Evolutionary conservation across 768 basidiomycete genomes (phyloP), one percentile per base, ranked within the genome.

Genomic region (Lactarius hatsudake): DNA sequence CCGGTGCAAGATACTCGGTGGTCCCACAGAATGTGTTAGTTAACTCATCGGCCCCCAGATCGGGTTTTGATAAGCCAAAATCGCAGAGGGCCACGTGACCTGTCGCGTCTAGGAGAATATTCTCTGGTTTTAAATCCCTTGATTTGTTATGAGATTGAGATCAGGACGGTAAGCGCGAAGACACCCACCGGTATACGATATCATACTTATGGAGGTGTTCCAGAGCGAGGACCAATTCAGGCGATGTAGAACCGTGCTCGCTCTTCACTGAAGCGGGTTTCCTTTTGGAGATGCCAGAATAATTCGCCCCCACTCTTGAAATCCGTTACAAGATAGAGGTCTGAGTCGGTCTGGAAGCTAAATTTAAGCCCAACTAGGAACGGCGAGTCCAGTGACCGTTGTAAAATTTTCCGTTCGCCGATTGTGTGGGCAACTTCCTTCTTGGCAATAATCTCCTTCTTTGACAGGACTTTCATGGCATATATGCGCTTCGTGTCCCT

Each of bases 11-110:
- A 76, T 99, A 98, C 75, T 94, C 96, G 12, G 97, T 98, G 36
- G 97, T 99, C 43, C 97, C 97, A 75, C 97, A 98, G 76, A 99
- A 99, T 1, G 97, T 98, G 65, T 96, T 98, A n/a, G 97, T 98
- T 65, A 99, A 83, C 75, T 98, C 92, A 75, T 96, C 94, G 4
- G 94, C 83, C 0, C 90, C 88, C 3, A 98, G 82, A 81, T 98
- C 94, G 43, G 95, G 93, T 76, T 99, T 98, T 65, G 96, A 98
- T 20, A 99, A 83, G 7, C 97, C 97, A 77, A 99, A 99, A 76
- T 99, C 97, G 77, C 97, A 99, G 1, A 99, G 85, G 2, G 97
- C 96, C 70, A 99, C 93, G 74, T 99, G 97, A 13, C 97, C 97
- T 0, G 96, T 98, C 13, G 97, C 96, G 74, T 99, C 97, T 51